These are phyloP conservation scores for Astrocystis sublimbata DNA, from an alignment of 495 filamentous ascomycete genomes.

Conservation along the genomic window DNA sequence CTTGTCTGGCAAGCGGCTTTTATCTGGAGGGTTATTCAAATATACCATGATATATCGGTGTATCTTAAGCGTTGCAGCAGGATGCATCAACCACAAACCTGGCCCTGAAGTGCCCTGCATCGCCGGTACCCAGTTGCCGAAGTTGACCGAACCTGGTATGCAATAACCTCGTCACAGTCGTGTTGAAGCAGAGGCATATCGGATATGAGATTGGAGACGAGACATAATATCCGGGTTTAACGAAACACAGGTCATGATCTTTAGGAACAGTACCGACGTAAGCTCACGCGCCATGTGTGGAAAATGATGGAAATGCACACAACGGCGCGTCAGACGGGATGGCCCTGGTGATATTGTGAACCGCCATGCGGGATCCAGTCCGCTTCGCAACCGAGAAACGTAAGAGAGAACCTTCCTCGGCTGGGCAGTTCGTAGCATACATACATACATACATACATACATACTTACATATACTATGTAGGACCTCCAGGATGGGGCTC, in stretches of 20 bases:
- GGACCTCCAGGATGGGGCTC: not conserved
- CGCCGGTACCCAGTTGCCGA: not conserved
- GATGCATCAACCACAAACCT: not conserved
- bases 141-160: not conserved
- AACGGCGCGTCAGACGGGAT: not conserved
- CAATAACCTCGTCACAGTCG: not conserved
- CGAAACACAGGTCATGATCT: no score
- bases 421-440: not conserved
- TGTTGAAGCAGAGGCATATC: not conserved
- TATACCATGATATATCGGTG: not conserved
- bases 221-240: conserved; percentile 5
- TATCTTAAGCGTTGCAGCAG: conserved; percentile 2
- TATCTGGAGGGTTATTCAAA: not conserved
- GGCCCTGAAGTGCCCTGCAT: not conserved
- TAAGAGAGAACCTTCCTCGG: not conserved
- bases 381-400: conserved; percentile 10
- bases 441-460: no score
- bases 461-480: conserved; percentile 1
- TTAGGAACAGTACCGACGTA: not conserved
- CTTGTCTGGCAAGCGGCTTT: not conserved
- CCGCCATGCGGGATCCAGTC: not conserved
- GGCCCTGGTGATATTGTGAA: not conserved
- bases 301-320: not conserved
- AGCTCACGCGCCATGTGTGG: not conserved
- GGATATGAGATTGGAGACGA: not conserved